Conservation (phyloP, 2,329 filamentous ascomycete species). For the Samsoniella hepiali region DNA sequence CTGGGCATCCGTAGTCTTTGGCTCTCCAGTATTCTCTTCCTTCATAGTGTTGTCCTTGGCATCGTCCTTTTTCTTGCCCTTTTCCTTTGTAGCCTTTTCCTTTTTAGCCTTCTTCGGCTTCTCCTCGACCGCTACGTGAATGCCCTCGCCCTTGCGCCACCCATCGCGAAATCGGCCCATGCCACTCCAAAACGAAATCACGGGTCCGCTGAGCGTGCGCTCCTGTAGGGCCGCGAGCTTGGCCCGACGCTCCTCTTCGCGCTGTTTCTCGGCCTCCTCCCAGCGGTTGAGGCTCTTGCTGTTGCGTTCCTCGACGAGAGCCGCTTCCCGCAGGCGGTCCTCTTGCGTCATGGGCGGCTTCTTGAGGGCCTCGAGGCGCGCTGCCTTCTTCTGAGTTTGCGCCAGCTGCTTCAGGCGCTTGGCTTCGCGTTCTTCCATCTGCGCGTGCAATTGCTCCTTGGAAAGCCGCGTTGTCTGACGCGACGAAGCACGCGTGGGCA, state of each 20-base stretch:
- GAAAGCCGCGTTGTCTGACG: conserved; percentile 56
- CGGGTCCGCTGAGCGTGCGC: conserved; percentile 80
- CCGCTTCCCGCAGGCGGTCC: conserved; percentile 78
- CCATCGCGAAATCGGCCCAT: conserved; percentile 76
- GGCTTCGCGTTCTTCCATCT: conserved; percentile 70
- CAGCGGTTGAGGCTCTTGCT: conserved; percentile 87
- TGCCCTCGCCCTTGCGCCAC: conserved; percentile 68
- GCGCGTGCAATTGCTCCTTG: conserved; percentile 62
- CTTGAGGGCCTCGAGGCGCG: conserved; percentile 69
- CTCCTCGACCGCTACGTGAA: conserved; percentile 59
- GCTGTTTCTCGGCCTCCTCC: conserved; percentile 88
- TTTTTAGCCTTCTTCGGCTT: conserved; percentile 58
- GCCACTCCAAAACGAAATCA: conserved; percentile 93
- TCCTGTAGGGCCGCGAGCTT: conserved; percentile 86
- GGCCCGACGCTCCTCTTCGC: conserved; percentile 77
- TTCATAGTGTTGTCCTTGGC: conserved; percentile 20
- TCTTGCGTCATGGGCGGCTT: conserved; percentile 83
- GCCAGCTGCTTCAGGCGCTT: conserved; percentile 68
- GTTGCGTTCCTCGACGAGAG: conserved; percentile 79
- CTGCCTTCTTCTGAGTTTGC: conserved; percentile 64
- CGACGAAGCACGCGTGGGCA: conserved; percentile 56
- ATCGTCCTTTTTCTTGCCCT: conserved; percentile 30
- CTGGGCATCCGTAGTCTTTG: not conserved
- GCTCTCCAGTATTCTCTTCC: conserved; percentile 17
- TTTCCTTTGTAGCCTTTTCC: conserved; percentile 37